Evolutionary conservation across 2,329 filamentous ascomycete species (phyloP).

Genomic region (Neofusicoccum parvum): DNA sequence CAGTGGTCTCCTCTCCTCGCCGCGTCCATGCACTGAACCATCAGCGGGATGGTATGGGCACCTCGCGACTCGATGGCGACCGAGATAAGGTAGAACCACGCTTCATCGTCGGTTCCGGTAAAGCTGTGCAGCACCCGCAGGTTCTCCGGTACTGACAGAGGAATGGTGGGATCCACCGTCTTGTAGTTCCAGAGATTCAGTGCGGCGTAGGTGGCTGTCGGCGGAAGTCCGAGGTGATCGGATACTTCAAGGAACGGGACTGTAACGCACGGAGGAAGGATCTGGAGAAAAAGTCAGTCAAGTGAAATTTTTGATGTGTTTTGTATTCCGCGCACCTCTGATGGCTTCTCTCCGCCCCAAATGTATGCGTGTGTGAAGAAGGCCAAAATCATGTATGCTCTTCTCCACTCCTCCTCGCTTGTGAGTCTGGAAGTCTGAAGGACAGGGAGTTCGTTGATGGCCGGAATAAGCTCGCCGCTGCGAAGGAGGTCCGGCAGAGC

Average conservation of each 20-base stretch:
- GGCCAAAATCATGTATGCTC: conserved; percentile 71
- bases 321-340: conserved; percentile 57
- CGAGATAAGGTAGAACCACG: conserved; percentile 54
- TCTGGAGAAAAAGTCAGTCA: conserved; percentile 23
- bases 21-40: conserved; percentile 52
- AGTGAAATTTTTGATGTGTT: background rate
- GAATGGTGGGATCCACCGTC: conserved; percentile 24
- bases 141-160: conserved; percentile 33
- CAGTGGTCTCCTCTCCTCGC: conserved; percentile 26
- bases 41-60: conserved; percentile 47
- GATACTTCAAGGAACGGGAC: conserved; percentile 33
- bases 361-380: conserved; percentile 78
- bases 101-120: conserved; percentile 38
- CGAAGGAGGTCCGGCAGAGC: conserved; percentile 78
- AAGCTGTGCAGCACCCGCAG: conserved; percentile 34
- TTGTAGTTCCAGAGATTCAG: conserved; percentile 39
- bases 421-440: conserved; percentile 73
- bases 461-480: conserved; percentile 70
- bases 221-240: conserved; percentile 36
- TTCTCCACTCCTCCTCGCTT: conserved; percentile 80
- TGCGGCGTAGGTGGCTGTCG: conserved; percentile 38
- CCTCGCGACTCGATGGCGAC: conserved; percentile 57
- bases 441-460: conserved; percentile 72
- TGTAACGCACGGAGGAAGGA: conserved; percentile 35
- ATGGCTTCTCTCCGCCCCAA: conserved; percentile 72